Evolutionary conservation across 257 asterid species (phyloP).

Genomic region (Solanum bulbocastanum): DNA sequence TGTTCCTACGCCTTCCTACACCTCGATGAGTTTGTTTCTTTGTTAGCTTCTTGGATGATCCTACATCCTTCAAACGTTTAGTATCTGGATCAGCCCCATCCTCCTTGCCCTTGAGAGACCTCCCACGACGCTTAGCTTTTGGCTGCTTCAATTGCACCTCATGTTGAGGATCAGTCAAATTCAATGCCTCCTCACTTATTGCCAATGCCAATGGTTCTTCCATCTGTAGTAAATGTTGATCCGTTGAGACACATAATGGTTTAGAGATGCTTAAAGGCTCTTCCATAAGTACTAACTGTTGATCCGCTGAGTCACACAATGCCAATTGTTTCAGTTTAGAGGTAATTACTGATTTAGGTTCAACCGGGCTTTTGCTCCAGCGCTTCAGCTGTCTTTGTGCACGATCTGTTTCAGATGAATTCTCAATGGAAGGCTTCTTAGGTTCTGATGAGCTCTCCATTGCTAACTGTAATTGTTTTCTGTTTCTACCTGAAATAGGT

Average conservation of each 20-base stretch:
- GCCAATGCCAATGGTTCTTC: neutral
- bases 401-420: constrained; percentile 1
- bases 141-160: constrained; percentile 1
- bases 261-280: neutral
- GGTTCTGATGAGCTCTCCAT: neutral
- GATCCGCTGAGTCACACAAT: neutral
- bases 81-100: neutral
- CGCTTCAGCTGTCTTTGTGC: constrained; percentile 14
- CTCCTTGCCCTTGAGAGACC: neutral
- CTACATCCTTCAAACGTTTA: neutral
- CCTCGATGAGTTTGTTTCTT: neutral
- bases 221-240: neutral
- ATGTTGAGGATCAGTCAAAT: neutral
- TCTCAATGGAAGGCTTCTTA: neutral
- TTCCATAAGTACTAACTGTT: neutral
- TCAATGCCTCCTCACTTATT: neutral
- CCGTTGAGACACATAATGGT: neutral
- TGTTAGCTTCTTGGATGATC: neutral
- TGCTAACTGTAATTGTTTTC: neutral
- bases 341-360: neutral
- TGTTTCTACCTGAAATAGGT: neutral
- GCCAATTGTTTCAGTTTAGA: neutral
- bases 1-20: constrained; percentile 5
- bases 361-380: neutral
- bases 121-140: neutral